Base-by-base conservation (phyloP, 1,284 basidiomycete species). In the Serendipita sp. region DNA sequence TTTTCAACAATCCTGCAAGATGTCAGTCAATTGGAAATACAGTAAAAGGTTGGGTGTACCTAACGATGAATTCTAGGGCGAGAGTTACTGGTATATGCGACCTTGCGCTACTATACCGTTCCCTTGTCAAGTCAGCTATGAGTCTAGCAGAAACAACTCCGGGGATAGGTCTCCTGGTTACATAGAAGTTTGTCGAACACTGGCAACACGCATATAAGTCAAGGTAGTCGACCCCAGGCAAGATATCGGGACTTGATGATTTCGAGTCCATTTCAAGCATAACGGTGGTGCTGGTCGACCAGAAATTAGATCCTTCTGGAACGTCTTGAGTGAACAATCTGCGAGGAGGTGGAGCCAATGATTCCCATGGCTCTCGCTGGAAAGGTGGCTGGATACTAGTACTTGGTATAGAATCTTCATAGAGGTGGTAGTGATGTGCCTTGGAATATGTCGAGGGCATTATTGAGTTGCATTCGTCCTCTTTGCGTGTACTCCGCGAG, bases 201-300 rank as follows among this genome's bases (percentile, higher is more conserved):
- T 90, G 88, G 69, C 88, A 91, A 70, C 88, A 91, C 50, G 89
- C 74, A 68, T 87, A 90, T 34, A 90, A 75, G 71, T 90, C 87
- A 43, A 91, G 72, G 29, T 86, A 70, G 64, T 78, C 78, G n/a
- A 81, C 84, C 66, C 83, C 79, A 44, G 75, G 73, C 13, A 75
- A 74, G 32, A 70, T 71, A 35, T 65, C 62, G 29, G 63, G 64
- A 15, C 64, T n/a, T 58, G 69, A 69, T n/a, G 73, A 72, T 32
- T 72, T 70, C 64, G 69, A 71, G 66, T 60, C 64, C 61, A 73
- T 72, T n/a, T 72, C 72, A 12, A 71, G 71, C 58, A 75, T 72
- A 45, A 70, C 66, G 38, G 34, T 42, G 34, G 53, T 35, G 5
- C 13, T 61, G 34, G 53, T 32, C n/a, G 60, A 49, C 34, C 63